Base-by-base conservation (phyloP, 2,329 filamentous ascomycete species). In the Microdochium nivale region DNA sequence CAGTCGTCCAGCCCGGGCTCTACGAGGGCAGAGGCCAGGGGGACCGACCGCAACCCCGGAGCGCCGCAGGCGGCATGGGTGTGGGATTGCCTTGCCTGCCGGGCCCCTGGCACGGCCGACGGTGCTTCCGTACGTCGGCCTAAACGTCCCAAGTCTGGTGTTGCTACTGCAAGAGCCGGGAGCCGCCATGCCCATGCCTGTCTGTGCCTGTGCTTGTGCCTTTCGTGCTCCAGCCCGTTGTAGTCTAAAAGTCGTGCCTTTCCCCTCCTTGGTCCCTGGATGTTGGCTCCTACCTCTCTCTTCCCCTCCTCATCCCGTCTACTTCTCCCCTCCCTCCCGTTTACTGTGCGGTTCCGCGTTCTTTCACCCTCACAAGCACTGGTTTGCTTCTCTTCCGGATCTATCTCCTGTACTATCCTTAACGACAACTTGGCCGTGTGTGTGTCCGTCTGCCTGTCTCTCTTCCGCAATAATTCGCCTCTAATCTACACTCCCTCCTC, bases 371-470 rank as follows among this genome's bases (percentile, higher is more conserved):
- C 60, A 63, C 67, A 75, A 76, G 74, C 74, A 68, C 74, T 73
- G 74, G 73, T 75, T 71, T 74, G 73, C 72, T 76, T 74, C 66
- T 24, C 54, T 59, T 64, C 64, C 68, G 67, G 64, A 63, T 64
- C 62, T 61, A 57, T 60, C 59, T 59, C 59, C 62, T 61, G 54
- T 59, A 67, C 62, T 64, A 57, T 67, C 60, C 57, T 65, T 65
- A 44, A 44, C 40, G 40, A 44, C 40, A 19, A 44, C 40, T 44
- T 44, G 40, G 40, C 19, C 23, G 40, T 24, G 40, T 44, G 19
- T 44, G 19, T 19, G 4, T 14, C 33, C 5, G n/a, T 37, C n/a
- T 14, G 11, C 5, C 33, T 11, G 27, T 30, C 27, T 30, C 27
- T 30, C 27, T 5, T 60, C 53, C 56, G 53, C 56, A 49, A 54